Base-by-base conservation (phyloP, 768 basidiomycete species). In the Pleurotus platypus region DNA sequence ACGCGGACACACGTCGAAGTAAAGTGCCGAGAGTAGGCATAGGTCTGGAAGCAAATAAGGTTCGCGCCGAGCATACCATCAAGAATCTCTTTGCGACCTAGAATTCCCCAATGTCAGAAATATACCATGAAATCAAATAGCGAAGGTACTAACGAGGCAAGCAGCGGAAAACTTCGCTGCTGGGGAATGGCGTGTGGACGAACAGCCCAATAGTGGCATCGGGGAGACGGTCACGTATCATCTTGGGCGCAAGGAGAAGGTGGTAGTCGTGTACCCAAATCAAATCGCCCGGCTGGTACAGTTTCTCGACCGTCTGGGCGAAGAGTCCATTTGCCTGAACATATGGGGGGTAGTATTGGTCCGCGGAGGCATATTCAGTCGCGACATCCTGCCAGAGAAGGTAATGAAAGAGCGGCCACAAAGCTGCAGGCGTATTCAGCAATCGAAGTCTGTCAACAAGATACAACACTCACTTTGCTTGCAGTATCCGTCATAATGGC, bases 381-480 rank as follows among this genome's bases (percentile, higher is more conserved):
- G 90, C 90, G 58, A 94, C 92, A 68, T 98, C 97, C 70, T 96
- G 94, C 90, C 95, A 97, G 56, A 98, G 87, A 57, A 98, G 84
- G 69, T 98, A 98, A 74, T 98, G 97, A 83, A 98, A 97, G 42
- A 98, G 76, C 1, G 96, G 96, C 95, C 96, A 99, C 45, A 99
- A 85, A 39, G 87, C 94, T 96, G 64, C 0, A 20, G 50, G 15
- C 16, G 43, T 49, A 45, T 54, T 30, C 3, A 24, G 53, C 43
- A 39, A 58, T 26, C 8, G 26, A 24, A 37, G n/a, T n/a, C 9
- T 6, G 50, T n/a, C 22, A 38, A n/a, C 16, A 13, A 39, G n/a
- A 5, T 37, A 5, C 13, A 24, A 16, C 42, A 83, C 90, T 70
- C 64, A 95, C 94, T 96, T 66, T 89, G 87, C 71, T 99, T 99